phyloP scores from a whole-genome alignment of 345 rosid genomes.

The Cardamine resedifolia region DNA sequence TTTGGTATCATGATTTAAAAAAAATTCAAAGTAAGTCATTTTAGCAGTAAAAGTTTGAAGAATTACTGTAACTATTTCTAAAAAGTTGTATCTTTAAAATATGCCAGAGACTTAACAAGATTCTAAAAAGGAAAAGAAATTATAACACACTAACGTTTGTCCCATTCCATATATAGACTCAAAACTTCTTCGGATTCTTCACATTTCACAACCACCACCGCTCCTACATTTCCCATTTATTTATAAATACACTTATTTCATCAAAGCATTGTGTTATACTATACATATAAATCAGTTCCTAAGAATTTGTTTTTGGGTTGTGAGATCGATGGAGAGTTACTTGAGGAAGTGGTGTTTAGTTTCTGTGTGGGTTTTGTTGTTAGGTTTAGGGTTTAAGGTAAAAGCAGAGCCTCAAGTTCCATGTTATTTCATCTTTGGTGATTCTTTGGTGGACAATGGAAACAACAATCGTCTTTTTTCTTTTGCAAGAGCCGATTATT shows the following conservation, averaged over 20 bases:
- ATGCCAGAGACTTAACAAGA: background rate
- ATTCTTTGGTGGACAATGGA: constrained; percentile 91
- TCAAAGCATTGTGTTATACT: background rate
- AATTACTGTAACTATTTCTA: background rate
- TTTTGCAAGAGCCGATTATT: constrained; percentile 67
- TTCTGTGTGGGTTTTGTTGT: constrained; percentile 19
- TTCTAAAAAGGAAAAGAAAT: background rate
- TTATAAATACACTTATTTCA: background rate
- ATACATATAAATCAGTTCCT: constrained; percentile 7
- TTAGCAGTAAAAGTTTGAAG: no score
- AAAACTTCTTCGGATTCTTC: constrained; percentile 22
- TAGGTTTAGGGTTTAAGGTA: constrained; percentile 25
- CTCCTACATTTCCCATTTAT: constrained; percentile 5
- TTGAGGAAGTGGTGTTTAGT: constrained; percentile 34
- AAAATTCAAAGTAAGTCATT: no score
- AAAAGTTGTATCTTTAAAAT: background rate
- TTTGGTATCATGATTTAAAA: no score
- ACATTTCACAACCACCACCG: constrained; percentile 29
- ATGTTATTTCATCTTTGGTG: constrained; percentile 86
- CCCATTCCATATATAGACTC: constrained; percentile 43
- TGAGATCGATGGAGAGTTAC: constrained; percentile 40
- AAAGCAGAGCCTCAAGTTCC: constrained; percentile 65
- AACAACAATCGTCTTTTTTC: constrained; percentile 72
- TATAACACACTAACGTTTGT: constrained; percentile 2
- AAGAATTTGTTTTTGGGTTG: background rate